Evolutionary conservation across 257 asterid species (phyloP).

Genomic region (Datura wrightii): DNA sequence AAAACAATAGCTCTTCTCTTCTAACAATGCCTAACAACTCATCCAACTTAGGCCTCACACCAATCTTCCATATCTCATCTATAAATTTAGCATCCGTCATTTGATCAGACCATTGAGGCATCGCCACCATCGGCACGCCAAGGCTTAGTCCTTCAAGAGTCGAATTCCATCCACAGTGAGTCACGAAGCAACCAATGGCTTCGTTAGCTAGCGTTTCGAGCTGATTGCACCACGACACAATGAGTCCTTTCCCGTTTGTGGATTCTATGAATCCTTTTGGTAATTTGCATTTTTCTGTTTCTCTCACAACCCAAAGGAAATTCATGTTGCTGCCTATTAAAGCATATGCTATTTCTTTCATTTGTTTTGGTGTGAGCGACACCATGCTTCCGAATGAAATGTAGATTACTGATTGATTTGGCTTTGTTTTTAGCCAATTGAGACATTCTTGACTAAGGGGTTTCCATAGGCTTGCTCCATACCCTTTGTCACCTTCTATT

Average conservation of each 20-base stretch:
- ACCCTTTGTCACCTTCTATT: conserved; percentile 66
- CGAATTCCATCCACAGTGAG: conserved; percentile 75
- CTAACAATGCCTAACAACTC: conserved; percentile 53
- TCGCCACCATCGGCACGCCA: conserved; percentile 68
- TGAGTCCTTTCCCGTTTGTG: conserved; percentile 44
- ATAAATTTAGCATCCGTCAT: conserved; percentile 64
- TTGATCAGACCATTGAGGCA: conserved; percentile 73
- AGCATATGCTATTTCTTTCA: conserved; percentile 61
- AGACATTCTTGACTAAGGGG: conserved; percentile 58
- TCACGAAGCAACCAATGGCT: conserved; percentile 64
- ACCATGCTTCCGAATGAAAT: conserved; percentile 83
- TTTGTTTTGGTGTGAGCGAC: conserved; percentile 52
- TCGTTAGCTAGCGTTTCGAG: conserved; percentile 57
- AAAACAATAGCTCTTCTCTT: conserved; percentile 52
- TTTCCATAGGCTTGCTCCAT: conserved; percentile 82
- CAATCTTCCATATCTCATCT: conserved; percentile 65
- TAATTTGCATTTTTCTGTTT: conserved; percentile 51
- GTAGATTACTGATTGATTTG: conserved; percentile 54
- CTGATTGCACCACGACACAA: conserved; percentile 75
- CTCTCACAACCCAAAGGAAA: conserved; percentile 70
- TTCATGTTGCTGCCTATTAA: conserved; percentile 37
- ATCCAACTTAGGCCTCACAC: conserved; percentile 61
- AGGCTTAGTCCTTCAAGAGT: conserved; percentile 60
- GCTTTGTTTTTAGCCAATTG: conserved; percentile 63
- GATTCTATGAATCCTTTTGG: conserved; percentile 43